A percentile compares a stretch with the other conserved stretches of the same genome.
Evolutionary conservation across 768 basidiomycete genomes (phyloP).

Genomic region (Filobasidium wieringae): DNA sequence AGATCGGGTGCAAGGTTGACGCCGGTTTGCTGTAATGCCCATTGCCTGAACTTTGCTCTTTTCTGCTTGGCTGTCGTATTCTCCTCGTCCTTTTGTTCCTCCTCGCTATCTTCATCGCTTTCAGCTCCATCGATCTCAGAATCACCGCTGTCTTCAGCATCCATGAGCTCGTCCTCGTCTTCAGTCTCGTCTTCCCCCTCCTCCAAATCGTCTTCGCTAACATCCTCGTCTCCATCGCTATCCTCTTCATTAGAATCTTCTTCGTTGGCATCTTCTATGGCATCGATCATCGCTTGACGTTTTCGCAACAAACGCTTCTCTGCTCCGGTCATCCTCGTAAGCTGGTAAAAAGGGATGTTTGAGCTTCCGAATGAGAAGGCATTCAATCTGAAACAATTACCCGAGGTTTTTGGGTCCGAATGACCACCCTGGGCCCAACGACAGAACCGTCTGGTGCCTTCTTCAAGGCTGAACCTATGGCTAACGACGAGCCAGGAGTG

Average conservation of each 20-base stretch:
- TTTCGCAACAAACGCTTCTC: slow-evolving; percentile 11
- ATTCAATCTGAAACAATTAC: background rate
- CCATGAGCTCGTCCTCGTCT: slow-evolving; percentile 15
- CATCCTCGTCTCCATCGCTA: slow-evolving; percentile 12
- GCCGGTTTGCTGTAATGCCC: slow-evolving; percentile 68
- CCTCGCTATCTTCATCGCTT: slow-evolving; percentile 16
- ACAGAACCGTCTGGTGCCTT: slow-evolving; percentile 7
- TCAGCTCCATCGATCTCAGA: slow-evolving; percentile 22
- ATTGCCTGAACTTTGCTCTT: slow-evolving; percentile 62
- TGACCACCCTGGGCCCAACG: slow-evolving; percentile 1
- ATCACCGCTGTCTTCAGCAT: slow-evolving; percentile 24
- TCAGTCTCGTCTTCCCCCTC: slow-evolving; percentile 23
- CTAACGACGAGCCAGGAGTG: background rate
- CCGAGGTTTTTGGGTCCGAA: background rate
- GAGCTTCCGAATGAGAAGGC: too few relatives aligned
- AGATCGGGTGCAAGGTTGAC: slow-evolving; percentile 26
- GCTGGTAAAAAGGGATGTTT: background rate
- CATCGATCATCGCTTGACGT: slow-evolving; percentile 8
- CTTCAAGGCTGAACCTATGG: slow-evolving; percentile 8
- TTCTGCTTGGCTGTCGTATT: slow-evolving; percentile 21
- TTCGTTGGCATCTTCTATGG: background rate
- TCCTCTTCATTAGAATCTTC: slow-evolving; percentile 13
- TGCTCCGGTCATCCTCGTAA: slow-evolving; percentile 8
- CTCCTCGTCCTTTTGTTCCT: slow-evolving; percentile 23
- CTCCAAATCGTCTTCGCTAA: slow-evolving; percentile 8